These are phyloP conservation scores for Penicillium subrubescens DNA, from an alignment of 495 filamentous ascomycete species.

Conservation along the genomic window DNA sequence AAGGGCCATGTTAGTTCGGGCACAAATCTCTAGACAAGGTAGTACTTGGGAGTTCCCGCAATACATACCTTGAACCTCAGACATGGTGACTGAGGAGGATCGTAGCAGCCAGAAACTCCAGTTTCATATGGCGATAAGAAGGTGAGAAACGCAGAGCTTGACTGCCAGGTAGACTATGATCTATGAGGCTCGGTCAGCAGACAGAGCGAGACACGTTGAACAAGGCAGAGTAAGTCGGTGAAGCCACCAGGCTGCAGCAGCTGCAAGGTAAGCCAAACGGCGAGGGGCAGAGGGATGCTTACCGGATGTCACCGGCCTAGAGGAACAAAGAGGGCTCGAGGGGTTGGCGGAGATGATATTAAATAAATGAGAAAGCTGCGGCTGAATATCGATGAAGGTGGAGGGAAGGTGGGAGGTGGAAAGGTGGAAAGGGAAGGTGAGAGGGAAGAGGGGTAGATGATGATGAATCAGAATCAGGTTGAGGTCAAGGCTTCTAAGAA, in stretches of 20 bases:
- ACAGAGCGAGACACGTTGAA: not conserved
- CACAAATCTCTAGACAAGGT: not conserved
- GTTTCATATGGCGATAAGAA: not conserved
- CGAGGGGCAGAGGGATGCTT: not conserved
- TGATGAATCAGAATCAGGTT: slow-evolving; percentile 28
- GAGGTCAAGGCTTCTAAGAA: slow-evolving; percentile 19
- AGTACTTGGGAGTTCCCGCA: not conserved
- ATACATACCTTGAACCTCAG: slow-evolving; percentile 2
- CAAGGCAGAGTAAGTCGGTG: not conserved
- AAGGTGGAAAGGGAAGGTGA: slow-evolving; percentile 17
- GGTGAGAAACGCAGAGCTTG: not conserved
- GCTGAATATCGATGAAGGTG: slow-evolving; percentile 2
- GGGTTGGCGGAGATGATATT: not conserved
- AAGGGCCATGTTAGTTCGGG: not conserved
- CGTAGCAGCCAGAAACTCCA: not conserved
- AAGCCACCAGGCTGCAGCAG: slow-evolving; percentile 7
- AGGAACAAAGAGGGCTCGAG: not conserved
- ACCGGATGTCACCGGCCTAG: slow-evolving; percentile 2
- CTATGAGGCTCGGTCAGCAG: not conserved
- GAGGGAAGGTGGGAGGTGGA: slow-evolving; percentile 13
- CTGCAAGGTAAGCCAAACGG: slow-evolving; percentile 2
- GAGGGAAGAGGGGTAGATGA: slow-evolving; percentile 27
- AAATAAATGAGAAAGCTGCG: not conserved
- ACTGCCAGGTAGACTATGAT: not conserved
- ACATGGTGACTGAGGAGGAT: slow-evolving; percentile 23